Evolutionary conservation across 208 protist species (phyloP).

Genomic region (Polymyxa betae): DNA sequence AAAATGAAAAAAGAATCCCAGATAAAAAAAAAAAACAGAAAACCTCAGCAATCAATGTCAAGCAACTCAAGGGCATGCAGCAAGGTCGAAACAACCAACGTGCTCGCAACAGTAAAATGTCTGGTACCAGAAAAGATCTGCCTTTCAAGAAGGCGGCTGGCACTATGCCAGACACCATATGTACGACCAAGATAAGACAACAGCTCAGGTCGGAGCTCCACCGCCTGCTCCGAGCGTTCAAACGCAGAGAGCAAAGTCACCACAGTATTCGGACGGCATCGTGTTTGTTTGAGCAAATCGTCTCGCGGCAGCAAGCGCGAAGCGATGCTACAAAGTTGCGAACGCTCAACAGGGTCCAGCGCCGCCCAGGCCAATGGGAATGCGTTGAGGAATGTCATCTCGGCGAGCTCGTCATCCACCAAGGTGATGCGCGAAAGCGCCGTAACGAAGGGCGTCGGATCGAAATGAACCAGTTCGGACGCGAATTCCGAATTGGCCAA

Average conservation of each 20-base stretch:
- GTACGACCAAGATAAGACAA: slow-evolving; percentile 29
- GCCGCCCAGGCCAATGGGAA: slow-evolving; percentile 52
- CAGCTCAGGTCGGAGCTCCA: slow-evolving; percentile 17
- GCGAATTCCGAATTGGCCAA: too few species aligned
- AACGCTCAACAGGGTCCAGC: not conserved
- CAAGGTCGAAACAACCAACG: too few species aligned
- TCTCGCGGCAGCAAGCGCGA: slow-evolving; percentile 4
- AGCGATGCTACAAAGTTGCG: not conserved
- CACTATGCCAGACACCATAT: slow-evolving; percentile 14
- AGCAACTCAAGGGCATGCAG: too few species aligned
- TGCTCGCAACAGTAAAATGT: not conserved
- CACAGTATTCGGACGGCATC: slow-evolving; percentile 46
- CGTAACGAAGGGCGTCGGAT: too few species aligned
- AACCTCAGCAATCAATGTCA: too few species aligned
- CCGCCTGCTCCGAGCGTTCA: not conserved
- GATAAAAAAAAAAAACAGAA: too few species aligned
- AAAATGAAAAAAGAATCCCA: too few species aligned
- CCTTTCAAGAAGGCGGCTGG: not conserved
- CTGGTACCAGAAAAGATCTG: not conserved
- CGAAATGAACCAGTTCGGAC: too few species aligned
- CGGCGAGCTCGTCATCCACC: not conserved
- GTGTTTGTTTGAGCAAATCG: slow-evolving; percentile 36
- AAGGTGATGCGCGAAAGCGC: not conserved
- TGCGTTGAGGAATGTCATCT: not conserved
- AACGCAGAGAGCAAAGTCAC: slow-evolving; percentile 44